phyloP scores from a whole-genome alignment of 176 grass and related monocot genomes.

The Poa annua region DNA sequence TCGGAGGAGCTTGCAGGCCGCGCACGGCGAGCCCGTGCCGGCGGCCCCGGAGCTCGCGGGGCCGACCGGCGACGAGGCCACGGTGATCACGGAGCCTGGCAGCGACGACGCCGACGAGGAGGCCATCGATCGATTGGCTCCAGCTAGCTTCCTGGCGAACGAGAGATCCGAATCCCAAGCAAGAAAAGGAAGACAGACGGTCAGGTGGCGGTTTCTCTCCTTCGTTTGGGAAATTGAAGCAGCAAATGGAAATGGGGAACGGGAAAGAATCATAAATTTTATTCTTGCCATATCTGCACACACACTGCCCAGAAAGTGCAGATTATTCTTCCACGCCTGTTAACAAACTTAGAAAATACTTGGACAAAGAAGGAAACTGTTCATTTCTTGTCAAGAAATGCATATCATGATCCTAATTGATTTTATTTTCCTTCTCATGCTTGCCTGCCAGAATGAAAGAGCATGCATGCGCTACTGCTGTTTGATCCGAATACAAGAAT shows the following conservation, averaged over 20 bases:
- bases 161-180: slow-evolving; percentile 34
- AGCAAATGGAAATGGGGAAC: slow-evolving; percentile 24
- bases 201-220: slow-evolving; percentile 28
- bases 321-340: slow-evolving; percentile 22
- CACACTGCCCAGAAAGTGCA: not conserved
- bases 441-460: too few species aligned
- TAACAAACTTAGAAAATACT: not conserved
- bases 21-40: slow-evolving; percentile 83
- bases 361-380: not conserved
- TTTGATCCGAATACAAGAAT: not conserved
- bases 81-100: slow-evolving; percentile 50
- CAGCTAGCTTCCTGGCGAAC: slow-evolving; percentile 2
- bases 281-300: slow-evolving; percentile 36
- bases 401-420: slow-evolving; percentile 29
- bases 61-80: slow-evolving; percentile 44
- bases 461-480: not conserved
- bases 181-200: not conserved
- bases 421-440: not conserved
- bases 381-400: not conserved
- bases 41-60: slow-evolving; percentile 31
- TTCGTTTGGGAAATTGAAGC: not conserved
- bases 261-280: slow-evolving; percentile 26
- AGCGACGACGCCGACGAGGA: slow-evolving; percentile 58
- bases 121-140: slow-evolving; percentile 52
- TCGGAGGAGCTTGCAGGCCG: slow-evolving; percentile 94